Conservation (phyloP, 1,139 yeast species). For the Trichomonascaceae sp. region DNA sequence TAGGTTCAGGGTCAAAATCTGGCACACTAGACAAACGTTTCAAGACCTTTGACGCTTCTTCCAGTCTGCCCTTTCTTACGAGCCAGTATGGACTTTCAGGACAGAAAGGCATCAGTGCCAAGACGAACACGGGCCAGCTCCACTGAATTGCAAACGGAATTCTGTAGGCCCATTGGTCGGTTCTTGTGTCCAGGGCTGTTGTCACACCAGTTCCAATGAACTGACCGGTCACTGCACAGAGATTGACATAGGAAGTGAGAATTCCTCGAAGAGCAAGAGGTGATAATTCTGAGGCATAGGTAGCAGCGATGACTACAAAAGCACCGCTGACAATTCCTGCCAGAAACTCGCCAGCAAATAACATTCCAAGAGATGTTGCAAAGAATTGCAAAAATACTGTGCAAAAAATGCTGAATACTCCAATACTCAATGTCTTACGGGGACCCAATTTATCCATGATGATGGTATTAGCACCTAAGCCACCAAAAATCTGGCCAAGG, state of each 20-base stretch:
- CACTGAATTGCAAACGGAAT: slow-evolving; percentile 54
- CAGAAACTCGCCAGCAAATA: slow-evolving; percentile 39
- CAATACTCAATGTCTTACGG: neutral
- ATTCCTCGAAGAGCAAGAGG: slow-evolving; percentile 40
- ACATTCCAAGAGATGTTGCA: slow-evolving; percentile 33
- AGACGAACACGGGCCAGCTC: slow-evolving; percentile 56
- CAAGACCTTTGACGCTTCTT: slow-evolving; percentile 40
- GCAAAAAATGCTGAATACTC: neutral
- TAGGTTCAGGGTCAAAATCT: slow-evolving; percentile 24
- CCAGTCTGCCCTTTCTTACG: slow-evolving; percentile 37
- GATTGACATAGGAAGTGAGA: slow-evolving; percentile 39
- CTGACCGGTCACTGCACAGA: slow-evolving; percentile 43
- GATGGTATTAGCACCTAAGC: slow-evolving; percentile 30
- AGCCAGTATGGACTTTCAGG: slow-evolving; percentile 58
- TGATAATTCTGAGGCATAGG: slow-evolving; percentile 43
- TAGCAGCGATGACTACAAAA: slow-evolving; percentile 38
- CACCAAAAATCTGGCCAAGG: slow-evolving; percentile 15
- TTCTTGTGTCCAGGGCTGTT: slow-evolving; percentile 22
- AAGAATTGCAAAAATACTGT: slow-evolving; percentile 40
- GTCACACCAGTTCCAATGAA: slow-evolving; percentile 38
- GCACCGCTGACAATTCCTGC: slow-evolving; percentile 43
- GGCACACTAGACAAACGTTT: slow-evolving; percentile 26
- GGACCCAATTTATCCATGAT: slow-evolving; percentile 18
- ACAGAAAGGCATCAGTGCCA: slow-evolving; percentile 37
- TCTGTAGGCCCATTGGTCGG: slow-evolving; percentile 32